Conservation (phyloP, 1,284 basidiomycete species). For the Anthracocystis panici-leucophaei region DNA sequence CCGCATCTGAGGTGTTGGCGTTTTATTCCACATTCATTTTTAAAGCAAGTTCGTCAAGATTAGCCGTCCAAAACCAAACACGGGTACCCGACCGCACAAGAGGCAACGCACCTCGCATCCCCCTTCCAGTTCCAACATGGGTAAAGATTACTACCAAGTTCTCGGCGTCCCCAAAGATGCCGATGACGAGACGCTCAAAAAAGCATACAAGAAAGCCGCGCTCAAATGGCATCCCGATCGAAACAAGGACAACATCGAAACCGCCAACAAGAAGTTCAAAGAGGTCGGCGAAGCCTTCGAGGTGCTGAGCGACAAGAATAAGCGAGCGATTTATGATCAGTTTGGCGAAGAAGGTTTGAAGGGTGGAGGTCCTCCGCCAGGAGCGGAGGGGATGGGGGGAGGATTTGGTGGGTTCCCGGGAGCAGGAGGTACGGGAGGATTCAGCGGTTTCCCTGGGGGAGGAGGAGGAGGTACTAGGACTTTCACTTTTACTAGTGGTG, state of each 20-base stretch:
- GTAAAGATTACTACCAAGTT: constrained; percentile 69
- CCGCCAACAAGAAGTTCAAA: constrained; percentile 89
- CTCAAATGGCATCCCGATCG: constrained; percentile 93
- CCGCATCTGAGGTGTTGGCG: neutral
- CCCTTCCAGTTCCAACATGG: constrained; percentile 46
- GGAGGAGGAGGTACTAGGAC: constrained; percentile 48
- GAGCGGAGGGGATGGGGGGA: constrained; percentile 67
- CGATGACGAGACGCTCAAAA: constrained; percentile 67
- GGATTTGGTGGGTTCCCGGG: constrained; percentile 56
- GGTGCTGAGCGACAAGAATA: constrained; percentile 92
- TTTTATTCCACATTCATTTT: neutral
- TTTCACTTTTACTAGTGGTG: constrained; percentile 55
- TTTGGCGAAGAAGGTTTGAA: constrained; percentile 97
- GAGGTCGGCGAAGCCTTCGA: constrained; percentile 97
- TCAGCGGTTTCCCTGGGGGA: constrained; percentile 13
- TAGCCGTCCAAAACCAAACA: constrained; percentile 4
- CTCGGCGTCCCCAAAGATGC: constrained; percentile 65
- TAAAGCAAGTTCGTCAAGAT: constrained; percentile 10
- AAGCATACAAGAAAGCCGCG: constrained; percentile 72
- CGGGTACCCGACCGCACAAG: constrained; percentile 29
- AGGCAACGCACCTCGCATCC: constrained; percentile 28
- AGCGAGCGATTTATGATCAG: constrained; percentile 92
- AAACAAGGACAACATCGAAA: constrained; percentile 80
- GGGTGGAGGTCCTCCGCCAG: constrained; percentile 70
- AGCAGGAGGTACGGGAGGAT: constrained; percentile 22